A percentile compares a stretch with the other conserved stretches of the same genome.
These are phyloP conservation scores for Talaromyces piceae DNA, from an alignment of 2,329 filamentous ascomycete species.

Conservation along the genomic window DNA sequence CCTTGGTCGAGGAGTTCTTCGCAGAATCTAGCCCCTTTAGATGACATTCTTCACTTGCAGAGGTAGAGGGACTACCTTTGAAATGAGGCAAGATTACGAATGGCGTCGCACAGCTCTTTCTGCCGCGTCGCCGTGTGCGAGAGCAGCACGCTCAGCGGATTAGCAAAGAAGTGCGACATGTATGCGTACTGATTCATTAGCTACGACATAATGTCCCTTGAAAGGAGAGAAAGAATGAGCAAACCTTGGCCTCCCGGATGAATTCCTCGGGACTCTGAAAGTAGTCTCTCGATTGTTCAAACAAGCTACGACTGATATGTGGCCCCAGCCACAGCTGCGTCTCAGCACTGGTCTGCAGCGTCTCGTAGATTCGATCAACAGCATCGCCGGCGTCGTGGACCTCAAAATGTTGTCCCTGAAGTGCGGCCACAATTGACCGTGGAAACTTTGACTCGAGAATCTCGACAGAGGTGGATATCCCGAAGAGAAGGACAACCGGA, in stretches of 20 bases:
- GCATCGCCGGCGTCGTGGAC: constrained; percentile 42
- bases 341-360: constrained; percentile 28
- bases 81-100: constrained; percentile 53
- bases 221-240: background rate
- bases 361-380: constrained; percentile 35
- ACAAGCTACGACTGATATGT: constrained; percentile 42
- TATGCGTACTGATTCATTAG: constrained; percentile 45
- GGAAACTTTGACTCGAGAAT: constrained; percentile 54
- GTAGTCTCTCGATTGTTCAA: constrained; percentile 52
- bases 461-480: constrained; percentile 56
- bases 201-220: background rate
- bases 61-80: constrained; percentile 28
- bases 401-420: constrained; percentile 51
- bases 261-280: constrained; percentile 53
- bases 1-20: constrained; percentile 36
- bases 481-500: constrained; percentile 52
- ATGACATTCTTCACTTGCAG: constrained; percentile 20
- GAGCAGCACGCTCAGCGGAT: constrained; percentile 49
- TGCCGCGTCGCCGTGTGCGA: constrained; percentile 19
- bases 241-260: constrained; percentile 44
- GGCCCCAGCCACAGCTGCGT: constrained; percentile 47
- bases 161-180: constrained; percentile 59
- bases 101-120: constrained; percentile 44
- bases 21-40: no score
- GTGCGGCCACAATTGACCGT: constrained; percentile 43